A percentile compares a stretch with the other conserved stretches of the same genome.
phyloP scores from a whole-genome alignment of 768 basidiomycete species.

The Russula virescens region DNA sequence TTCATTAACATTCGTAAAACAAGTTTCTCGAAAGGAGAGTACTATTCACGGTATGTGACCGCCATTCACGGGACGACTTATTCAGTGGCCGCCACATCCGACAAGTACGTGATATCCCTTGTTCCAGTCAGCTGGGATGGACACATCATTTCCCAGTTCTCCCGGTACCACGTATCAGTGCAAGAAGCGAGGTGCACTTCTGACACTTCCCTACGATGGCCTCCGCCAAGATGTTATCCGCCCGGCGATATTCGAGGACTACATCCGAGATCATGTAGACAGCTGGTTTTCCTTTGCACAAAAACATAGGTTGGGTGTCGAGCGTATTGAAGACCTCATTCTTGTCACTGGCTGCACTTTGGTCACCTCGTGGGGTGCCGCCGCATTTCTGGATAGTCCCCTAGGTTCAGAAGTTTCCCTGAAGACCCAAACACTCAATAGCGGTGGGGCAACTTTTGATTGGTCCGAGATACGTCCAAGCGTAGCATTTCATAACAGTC shows the following conservation, averaged over 20 bases:
- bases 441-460: background rate
- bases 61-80: background rate
- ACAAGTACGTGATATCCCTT: background rate
- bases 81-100: background rate
- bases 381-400: background rate
- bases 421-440: background rate
- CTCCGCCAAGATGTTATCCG: constrained; percentile 2
- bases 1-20: background rate
- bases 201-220: background rate
- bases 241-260: constrained; percentile 7
- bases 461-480: background rate
- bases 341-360: constrained; percentile 12
- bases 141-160: background rate
- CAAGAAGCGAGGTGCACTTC: background rate
- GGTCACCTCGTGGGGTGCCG: constrained; percentile 9
- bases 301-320: background rate
- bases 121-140: background rate
- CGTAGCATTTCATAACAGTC: background rate
- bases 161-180: background rate
- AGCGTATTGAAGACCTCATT: constrained; percentile 14
- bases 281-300: constrained; percentile 3
- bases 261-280: background rate
- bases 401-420: background rate
- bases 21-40: background rate
- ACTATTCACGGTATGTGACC: background rate